These are phyloP conservation scores for Ophiocordyceps camponoti-rufipedis DNA, from an alignment of 2,329 filamentous ascomycete species.

Conservation along the genomic window DNA sequence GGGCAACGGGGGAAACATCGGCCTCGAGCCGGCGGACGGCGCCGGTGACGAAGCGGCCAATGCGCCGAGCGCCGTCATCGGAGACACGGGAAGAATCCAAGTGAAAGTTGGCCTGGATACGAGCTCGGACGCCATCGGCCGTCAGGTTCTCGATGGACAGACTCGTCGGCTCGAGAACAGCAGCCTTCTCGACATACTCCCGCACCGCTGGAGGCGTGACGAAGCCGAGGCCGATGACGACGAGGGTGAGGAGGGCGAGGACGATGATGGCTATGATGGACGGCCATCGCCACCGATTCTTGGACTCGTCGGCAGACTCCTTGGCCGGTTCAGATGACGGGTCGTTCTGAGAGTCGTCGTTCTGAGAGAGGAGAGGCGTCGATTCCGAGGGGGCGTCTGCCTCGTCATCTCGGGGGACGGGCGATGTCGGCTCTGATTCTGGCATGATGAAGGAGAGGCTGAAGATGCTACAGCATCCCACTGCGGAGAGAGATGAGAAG, in stretches of 20 bases:
- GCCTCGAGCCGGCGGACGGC: constrained; percentile 61
- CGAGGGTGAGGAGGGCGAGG: constrained; percentile 42
- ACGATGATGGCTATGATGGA: constrained; percentile 55
- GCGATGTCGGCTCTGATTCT: background rate
- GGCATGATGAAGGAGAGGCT: background rate
- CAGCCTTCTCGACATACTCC: constrained; percentile 70
- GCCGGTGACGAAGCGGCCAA: constrained; percentile 67
- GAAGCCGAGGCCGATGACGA: constrained; percentile 64
- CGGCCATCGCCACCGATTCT: constrained; percentile 40
- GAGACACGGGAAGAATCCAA: constrained; percentile 63
- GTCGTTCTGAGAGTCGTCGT: constrained; percentile 6
- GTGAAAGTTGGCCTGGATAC: constrained; percentile 64
- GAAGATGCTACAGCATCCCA: background rate
- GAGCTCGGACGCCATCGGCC: constrained; percentile 54
- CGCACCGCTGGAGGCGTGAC: constrained; percentile 64
- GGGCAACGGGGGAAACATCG: constrained; percentile 50
- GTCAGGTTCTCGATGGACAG: constrained; percentile 79
- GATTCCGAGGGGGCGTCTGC: background rate
- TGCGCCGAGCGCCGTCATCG: constrained; percentile 49
- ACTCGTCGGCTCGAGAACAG: constrained; percentile 65
- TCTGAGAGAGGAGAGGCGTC: background rate
- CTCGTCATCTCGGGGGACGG: background rate
- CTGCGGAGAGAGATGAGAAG: too few relatives aligned
- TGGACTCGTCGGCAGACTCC: constrained; percentile 8
- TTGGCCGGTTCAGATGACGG: constrained; percentile 5